These are phyloP conservation scores for Lotmaria passim DNA, from an alignment of 208 protist genomes.

Conservation along the genomic window DNA sequence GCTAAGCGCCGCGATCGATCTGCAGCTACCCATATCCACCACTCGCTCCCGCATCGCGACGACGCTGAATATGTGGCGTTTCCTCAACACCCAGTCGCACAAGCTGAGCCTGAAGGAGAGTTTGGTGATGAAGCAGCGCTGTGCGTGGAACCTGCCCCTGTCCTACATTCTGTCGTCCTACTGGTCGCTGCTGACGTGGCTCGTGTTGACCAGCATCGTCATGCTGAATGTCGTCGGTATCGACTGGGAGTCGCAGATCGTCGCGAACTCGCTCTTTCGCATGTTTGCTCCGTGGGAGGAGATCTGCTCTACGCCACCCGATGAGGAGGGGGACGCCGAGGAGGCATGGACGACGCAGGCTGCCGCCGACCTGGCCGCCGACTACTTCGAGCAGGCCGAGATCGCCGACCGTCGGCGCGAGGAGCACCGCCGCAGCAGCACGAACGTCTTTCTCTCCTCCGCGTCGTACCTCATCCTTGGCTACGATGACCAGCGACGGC, in stretches of 20 bases:
- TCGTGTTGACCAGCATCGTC: conserved; percentile 59
- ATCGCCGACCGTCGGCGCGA: conserved; percentile 38
- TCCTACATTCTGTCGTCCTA: conserved; percentile 89
- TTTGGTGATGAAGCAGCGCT: conserved; percentile 82
- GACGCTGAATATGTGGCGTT: conserved; percentile 89
- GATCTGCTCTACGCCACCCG: conserved; percentile 33
- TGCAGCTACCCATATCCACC: conserved; percentile 89
- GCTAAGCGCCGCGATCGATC: conserved; percentile 88
- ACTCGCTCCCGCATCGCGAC: conserved; percentile 88
- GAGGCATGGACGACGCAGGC: conserved; percentile 53
- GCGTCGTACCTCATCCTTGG: conserved; percentile 81
- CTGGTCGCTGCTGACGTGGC: conserved; percentile 86
- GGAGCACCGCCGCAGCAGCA: conserved; percentile 40
- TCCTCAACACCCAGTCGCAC: conserved; percentile 83
- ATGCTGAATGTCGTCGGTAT: conserved; percentile 80
- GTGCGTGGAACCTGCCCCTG: conserved; percentile 80
- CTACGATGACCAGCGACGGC: conserved; percentile 68
- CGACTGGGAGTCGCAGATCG: conserved; percentile 86
- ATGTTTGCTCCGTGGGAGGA: conserved; percentile 82
- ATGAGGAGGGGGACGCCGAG: conserved; percentile 17
- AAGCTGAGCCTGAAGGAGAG: conserved; percentile 81
- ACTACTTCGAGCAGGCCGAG: conserved; percentile 69
- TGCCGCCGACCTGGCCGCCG: conserved; percentile 52
- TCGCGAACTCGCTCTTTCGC: conserved; percentile 80
- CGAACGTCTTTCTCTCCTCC: conserved; percentile 70